Conservation (phyloP, 805 yeast species). For the Barnettozyma siamensis region DNA sequence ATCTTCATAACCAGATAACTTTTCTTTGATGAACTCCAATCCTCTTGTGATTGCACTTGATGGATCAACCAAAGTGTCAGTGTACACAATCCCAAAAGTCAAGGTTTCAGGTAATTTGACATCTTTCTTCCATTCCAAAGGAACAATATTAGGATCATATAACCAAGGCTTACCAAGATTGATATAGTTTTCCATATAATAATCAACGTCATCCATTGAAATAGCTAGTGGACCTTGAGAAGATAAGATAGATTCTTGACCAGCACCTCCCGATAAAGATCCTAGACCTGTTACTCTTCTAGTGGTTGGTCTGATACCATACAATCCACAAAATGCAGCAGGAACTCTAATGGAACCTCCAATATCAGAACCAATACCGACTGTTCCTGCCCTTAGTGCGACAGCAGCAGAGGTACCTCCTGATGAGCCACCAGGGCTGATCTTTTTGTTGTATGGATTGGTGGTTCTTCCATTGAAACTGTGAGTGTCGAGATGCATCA, state of each 20-base stretch:
- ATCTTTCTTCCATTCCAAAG: conserved; percentile 35
- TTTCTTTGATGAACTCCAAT: conserved; percentile 45
- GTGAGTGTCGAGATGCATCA: conserved; percentile 65
- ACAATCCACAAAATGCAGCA: conserved; percentile 56
- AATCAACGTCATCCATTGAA: conserved; percentile 58
- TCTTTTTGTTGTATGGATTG: conserved; percentile 51
- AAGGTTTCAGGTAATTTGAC: conserved; percentile 34
- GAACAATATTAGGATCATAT: conserved; percentile 32
- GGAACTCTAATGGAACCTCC: conserved; percentile 70
- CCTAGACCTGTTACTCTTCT: conserved; percentile 34
- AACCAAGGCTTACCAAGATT: conserved; percentile 60
- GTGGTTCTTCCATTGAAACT: conserved; percentile 54
- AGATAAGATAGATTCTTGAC: conserved; percentile 54
- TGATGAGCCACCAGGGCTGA: conserved; percentile 65
- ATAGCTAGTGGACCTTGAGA: conserved; percentile 69
- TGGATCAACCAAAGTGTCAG: conserved; percentile 63
- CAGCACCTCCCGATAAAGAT: conserved; percentile 25
- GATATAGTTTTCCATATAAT: conserved; percentile 53
- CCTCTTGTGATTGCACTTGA: conserved; percentile 58
- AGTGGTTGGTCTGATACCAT: conserved; percentile 57
- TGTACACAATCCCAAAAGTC: conserved; percentile 55
- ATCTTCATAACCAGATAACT: conserved; percentile 33
- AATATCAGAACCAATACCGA: conserved; percentile 66
- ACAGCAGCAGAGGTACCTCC: conserved; percentile 69
- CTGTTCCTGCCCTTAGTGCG: conserved; percentile 49